Percentiles rank a stretch among this genome's conserved stretches.
phyloP scores from a whole-genome alignment of 1,284 basidiomycete genomes.

The Cutaneotrichosporon arboriforme region DNA sequence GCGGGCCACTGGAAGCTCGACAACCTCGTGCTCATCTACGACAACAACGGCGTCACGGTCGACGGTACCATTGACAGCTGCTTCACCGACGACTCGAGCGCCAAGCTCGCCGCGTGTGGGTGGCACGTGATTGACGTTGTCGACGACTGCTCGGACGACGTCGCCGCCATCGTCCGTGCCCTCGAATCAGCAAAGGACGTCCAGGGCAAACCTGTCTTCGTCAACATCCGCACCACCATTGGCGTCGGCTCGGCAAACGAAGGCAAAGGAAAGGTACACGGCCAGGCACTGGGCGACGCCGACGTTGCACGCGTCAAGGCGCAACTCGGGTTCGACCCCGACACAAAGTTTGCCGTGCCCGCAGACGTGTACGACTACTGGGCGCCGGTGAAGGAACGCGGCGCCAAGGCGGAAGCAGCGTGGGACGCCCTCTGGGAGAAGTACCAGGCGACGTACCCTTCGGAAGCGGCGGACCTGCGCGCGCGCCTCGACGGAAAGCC shows the following conservation, averaged over 20 bases:
- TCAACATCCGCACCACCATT: conserved; percentile 24
- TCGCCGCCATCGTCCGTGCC: conserved; percentile 21
- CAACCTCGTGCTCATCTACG: conserved; percentile 34
- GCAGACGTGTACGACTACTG: conserved; percentile 24
- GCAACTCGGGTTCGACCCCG: conserved; percentile 19
- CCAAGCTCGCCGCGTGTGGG: conserved; percentile 21
- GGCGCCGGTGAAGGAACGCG: conserved; percentile 11
- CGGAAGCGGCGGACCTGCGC: conserved; percentile 12
- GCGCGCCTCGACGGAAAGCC: conserved; percentile 17
- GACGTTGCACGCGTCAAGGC: conserved; percentile 24
- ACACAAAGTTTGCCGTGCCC: conserved; percentile 19
- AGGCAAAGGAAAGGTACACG: conserved; percentile 21
- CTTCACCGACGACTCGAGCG: conserved; percentile 31
- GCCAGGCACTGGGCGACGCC: conserved; percentile 22
- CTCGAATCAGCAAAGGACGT: conserved; percentile 37
- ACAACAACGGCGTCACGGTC: conserved; percentile 32
- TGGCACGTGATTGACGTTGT: conserved; percentile 36
- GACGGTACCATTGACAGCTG: conserved; percentile 30
- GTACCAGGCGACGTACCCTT: conserved; percentile 18
- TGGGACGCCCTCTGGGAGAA: conserved; percentile 20
- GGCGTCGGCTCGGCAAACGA: conserved; percentile 20
- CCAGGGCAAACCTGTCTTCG: conserved; percentile 22
- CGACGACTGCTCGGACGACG: conserved; percentile 17
- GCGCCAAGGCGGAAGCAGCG: conserved; percentile 10
- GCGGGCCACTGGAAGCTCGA: conserved; percentile 34